Evolutionary conservation across 2,329 filamentous ascomycete genomes (phyloP), one percentile per base, ranked within the genome.

Genomic region (Fusarium musae): DNA sequence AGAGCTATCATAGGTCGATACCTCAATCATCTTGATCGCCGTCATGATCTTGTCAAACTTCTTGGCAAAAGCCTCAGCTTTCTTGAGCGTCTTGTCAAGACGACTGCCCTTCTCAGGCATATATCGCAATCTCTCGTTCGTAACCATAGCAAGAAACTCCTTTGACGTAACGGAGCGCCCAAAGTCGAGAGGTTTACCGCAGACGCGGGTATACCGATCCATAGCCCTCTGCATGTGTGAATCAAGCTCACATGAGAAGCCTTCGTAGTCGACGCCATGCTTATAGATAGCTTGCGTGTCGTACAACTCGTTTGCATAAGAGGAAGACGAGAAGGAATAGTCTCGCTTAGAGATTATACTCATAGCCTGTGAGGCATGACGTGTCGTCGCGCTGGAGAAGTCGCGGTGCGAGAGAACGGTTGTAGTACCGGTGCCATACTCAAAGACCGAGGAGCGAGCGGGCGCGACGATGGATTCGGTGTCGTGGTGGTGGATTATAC

Each of bases 41-140:
- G 36, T n/a, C 10, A 59, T 15, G 19, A 63, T 47, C 42, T 63
- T 63, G 60, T 59, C 60, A 8, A 63, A 63, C 28, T 42, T 63
- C 11, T 47, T 42, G 0, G 42, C 53, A 19, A 63, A 59, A 0
- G 53, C n/a, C 0, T 63, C 60, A 23, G 60, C 60, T 3, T 39
- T 26, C n/a, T 63, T 63, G 6, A 63, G 53, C 0, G 43, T 59
- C 1, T 59, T 63, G 43, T 59, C 60, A 34, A 63, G 60, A n/a
- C 60, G 34, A 10, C 60, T 59, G 0, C 42, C 42, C 28, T 63
- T 63, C 17, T 63, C 60, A 0, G 60, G 60, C 60, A 63, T 63
- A 5, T 63, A 59, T 4, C 60, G n/a, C 7, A 63, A 21, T 6
- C 60, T 32, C 28, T 63, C 60, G 3, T 63, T 63, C 5, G 53